These are phyloP conservation scores for Hymenoscyphus occultus DNA, from an alignment of 2,329 filamentous ascomycete genomes.

Conservation along the genomic window DNA sequence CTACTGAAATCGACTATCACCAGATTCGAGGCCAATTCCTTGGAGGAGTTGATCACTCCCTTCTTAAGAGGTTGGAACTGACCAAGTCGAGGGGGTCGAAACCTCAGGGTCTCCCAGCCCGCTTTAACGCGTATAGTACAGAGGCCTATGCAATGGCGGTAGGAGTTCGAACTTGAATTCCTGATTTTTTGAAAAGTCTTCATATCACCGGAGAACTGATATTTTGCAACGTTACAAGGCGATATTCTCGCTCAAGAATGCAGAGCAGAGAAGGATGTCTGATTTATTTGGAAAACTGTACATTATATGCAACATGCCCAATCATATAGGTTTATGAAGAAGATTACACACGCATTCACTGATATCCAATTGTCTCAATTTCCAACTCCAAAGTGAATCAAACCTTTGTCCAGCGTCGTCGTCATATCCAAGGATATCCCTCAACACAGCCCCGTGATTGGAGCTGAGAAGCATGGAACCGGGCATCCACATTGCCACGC, in stretches of 20 bases:
- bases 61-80: background rate
- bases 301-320: background rate
- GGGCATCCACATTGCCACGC: slow-evolving; percentile 2
- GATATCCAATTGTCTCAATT: background rate
- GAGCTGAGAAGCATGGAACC: slow-evolving; percentile 14
- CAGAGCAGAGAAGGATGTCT: background rate
- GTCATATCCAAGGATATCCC: slow-evolving; percentile 11
- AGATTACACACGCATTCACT: background rate
- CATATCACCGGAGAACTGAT: background rate
- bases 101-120: background rate
- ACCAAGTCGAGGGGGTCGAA: background rate
- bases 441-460: slow-evolving; percentile 22
- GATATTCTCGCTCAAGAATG: background rate
- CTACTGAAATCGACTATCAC: background rate
- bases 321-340: too few relatives aligned
- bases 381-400: background rate
- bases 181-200: background rate
- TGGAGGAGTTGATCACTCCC: background rate
- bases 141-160: background rate
- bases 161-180: background rate
- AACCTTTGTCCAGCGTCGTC: slow-evolving; percentile 13
- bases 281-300: background rate
- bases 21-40: background rate
- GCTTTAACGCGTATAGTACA: background rate
- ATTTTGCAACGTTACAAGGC: background rate